Conservation (phyloP, 169 alveolate species). For the Cryptosporidium parvum region DNA sequence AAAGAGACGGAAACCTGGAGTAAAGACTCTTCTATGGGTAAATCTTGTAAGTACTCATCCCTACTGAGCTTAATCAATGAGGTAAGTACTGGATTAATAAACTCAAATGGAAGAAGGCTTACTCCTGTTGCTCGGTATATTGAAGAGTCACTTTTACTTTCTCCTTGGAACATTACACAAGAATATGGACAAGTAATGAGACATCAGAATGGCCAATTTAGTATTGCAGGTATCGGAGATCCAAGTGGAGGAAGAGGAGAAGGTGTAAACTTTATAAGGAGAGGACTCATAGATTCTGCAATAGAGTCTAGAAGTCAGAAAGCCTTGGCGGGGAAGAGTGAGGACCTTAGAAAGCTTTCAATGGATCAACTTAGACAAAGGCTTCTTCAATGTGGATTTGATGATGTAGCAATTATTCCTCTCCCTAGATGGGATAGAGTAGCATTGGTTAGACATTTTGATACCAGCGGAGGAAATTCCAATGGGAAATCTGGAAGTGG, state of each 20-base stretch:
- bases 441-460: constrained; percentile 87
- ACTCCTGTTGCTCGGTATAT: constrained; percentile 81
- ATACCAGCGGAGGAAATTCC: constrained; percentile 49
- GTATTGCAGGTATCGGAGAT: constrained; percentile 86
- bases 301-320: constrained; percentile 71
- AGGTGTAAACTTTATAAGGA: constrained; percentile 84
- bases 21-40: not conserved
- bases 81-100: constrained; percentile 56
- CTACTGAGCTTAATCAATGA: constrained; percentile 42
- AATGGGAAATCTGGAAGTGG: constrained; percentile 26
- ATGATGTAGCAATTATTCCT: constrained; percentile 85
- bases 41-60: not conserved
- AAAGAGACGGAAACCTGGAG: not conserved
- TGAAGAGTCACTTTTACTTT: constrained; percentile 85
- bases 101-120: constrained; percentile 72
- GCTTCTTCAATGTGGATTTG: constrained; percentile 85
- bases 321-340: constrained; percentile 81
- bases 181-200: constrained; percentile 86
- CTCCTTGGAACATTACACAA: constrained; percentile 88
- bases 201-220: constrained; percentile 87
- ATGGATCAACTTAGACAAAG: constrained; percentile 87
- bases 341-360: constrained; percentile 87
- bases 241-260: constrained; percentile 92
- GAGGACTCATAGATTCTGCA: constrained; percentile 79
- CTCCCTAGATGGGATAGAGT: constrained; percentile 91